Percentiles rank a stretch among this genome's conserved stretches.
phyloP scores from a whole-genome alignment of 2,329 filamentous ascomycete species.

The Kalaharituber pfeilii region DNA sequence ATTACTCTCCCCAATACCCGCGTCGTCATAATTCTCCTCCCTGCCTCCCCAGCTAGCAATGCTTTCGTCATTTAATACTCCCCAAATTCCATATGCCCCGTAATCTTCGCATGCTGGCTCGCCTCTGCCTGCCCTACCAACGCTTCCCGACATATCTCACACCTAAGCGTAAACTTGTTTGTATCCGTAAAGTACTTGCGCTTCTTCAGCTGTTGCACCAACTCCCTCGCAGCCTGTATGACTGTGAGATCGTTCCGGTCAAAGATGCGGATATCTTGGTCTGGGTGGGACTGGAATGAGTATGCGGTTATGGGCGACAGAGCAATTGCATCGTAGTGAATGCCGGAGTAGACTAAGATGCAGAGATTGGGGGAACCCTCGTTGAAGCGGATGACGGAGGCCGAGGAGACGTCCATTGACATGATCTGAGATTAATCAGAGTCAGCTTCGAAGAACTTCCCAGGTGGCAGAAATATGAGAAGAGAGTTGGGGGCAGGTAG shows the following conservation, averaged over 20 bases:
- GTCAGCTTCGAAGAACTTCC: neutral
- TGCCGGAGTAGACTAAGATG: conserved; percentile 75
- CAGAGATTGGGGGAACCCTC: conserved; percentile 40
- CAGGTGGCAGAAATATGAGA: conserved; percentile 49
- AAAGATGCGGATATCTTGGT: conserved; percentile 53
- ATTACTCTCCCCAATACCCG: too few species aligned
- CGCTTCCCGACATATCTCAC: conserved; percentile 53
- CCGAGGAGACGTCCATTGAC: conserved; percentile 28
- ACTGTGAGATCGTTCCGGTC: conserved; percentile 43
- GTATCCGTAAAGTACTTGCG: conserved; percentile 83
- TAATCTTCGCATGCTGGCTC: conserved; percentile 42
- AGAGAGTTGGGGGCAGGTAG: neutral
- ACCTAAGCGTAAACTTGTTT: conserved; percentile 57
- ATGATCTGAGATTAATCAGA: conserved; percentile 15
- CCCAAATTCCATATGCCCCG: conserved; percentile 41
- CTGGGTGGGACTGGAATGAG: conserved; percentile 39
- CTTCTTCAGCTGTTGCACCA: conserved; percentile 49
- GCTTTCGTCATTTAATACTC: conserved; percentile 11
- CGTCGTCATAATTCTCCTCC: too few species aligned
- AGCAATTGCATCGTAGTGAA: conserved; percentile 83
- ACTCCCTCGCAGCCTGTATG: conserved; percentile 46
- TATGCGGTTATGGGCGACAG: conserved; percentile 42
- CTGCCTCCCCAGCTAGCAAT: too few species aligned
- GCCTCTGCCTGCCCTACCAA: conserved; percentile 50
- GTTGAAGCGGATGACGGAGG: conserved; percentile 58